These are phyloP conservation scores for Fusarium sp. DNA, from an alignment of 2,329 filamentous ascomycete genomes.

Conservation along the genomic window DNA sequence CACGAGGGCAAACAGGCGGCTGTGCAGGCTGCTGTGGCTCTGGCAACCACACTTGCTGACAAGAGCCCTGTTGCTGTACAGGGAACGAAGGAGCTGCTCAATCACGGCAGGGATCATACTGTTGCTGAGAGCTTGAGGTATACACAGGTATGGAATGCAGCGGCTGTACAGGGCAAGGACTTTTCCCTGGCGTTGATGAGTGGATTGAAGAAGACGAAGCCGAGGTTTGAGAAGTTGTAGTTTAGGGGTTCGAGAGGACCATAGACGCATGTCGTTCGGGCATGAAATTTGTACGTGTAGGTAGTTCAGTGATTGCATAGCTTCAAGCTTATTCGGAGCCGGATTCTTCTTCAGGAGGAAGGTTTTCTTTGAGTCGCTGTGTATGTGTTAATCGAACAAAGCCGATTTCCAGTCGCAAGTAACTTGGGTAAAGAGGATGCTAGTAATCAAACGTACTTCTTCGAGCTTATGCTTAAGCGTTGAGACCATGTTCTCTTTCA, in stretches of 20 bases:
- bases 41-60: constrained; percentile 73
- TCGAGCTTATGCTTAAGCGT: constrained; percentile 76
- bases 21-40: constrained; percentile 69
- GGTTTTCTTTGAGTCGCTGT: constrained; percentile 64
- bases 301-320: neutral
- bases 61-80: constrained; percentile 92
- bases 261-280: neutral
- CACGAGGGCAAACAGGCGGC: constrained; percentile 71
- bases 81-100: constrained; percentile 88
- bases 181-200: constrained; percentile 79
- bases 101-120: constrained; percentile 81
- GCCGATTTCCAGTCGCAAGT: neutral
- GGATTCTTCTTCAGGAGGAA: constrained; percentile 64
- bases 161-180: constrained; percentile 84
- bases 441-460: constrained; percentile 62
- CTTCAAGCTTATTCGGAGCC: constrained; percentile 57
- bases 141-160: constrained; percentile 88
- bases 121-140: constrained; percentile 85
- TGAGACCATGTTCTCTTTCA: constrained; percentile 79
- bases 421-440: neutral
- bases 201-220: constrained; percentile 80
- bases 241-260: neutral
- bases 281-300: neutral
- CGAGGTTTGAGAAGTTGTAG: constrained; percentile 87
- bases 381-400: constrained; percentile 18